A percentile compares a stretch with the other conserved stretches of the same genome.
Conservation (phyloP, 305 asterid species). For the Fraxinus dipetala region DNA sequence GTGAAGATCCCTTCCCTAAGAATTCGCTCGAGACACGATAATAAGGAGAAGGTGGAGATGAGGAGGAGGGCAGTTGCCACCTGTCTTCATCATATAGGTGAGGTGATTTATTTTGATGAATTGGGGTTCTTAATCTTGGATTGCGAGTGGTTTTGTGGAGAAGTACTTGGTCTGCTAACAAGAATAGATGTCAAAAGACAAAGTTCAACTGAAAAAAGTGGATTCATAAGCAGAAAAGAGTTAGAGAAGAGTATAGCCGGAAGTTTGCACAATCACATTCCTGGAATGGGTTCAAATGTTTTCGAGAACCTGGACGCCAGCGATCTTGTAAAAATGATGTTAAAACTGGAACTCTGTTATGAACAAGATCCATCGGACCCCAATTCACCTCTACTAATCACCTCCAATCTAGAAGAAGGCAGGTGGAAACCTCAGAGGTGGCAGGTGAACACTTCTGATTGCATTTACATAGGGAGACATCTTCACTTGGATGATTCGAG, state of each 20-base stretch:
- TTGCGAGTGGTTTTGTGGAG: conserved; percentile 75
- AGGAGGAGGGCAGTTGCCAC: conserved; percentile 64
- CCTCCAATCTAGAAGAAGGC: conserved; percentile 69
- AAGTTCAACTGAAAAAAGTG: conserved; percentile 38
- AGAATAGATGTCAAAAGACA: conserved; percentile 50
- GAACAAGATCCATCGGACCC: conserved; percentile 64
- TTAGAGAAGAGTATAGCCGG: conserved; percentile 61
- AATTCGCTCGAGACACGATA: conserved; percentile 56
- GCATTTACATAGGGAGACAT: conserved; percentile 65
- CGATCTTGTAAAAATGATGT: conserved; percentile 69
- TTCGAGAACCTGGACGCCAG: conserved; percentile 54
- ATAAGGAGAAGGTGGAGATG: conserved; percentile 60
- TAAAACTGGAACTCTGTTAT: conserved; percentile 75
- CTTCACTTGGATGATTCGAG: conserved; percentile 74
- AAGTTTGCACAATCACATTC: conserved; percentile 54
- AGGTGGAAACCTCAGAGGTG: conserved; percentile 68
- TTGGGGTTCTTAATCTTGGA: conserved; percentile 64
- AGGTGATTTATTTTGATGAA: conserved; percentile 67
- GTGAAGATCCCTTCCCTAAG: conserved; percentile 67
- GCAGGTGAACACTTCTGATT: conserved; percentile 40
- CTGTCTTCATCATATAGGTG: conserved; percentile 80
- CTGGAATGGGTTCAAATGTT: conserved; percentile 58
- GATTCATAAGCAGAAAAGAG: conserved; percentile 62
- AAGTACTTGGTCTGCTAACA: conserved; percentile 54
- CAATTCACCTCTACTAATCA: conserved; percentile 53